These are phyloP conservation scores for Symbiodinium pilosum DNA, from an alignment of 73 alveolate species.

Conservation along the genomic window DNA sequence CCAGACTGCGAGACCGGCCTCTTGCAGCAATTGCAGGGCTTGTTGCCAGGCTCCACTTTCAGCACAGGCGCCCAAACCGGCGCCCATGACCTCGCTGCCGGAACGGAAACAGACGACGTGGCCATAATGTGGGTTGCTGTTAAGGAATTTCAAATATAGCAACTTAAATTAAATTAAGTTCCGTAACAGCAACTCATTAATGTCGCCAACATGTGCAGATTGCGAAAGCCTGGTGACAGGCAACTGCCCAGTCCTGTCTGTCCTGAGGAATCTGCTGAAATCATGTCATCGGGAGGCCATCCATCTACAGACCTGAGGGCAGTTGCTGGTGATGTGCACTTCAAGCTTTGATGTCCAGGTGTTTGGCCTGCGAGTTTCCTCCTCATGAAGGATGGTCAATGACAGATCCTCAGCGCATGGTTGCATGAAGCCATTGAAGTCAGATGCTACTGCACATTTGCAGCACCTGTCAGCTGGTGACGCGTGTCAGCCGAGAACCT, in stretches of 20 bases:
- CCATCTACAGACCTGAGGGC: neutral
- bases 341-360: neutral
- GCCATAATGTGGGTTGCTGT: too few species aligned
- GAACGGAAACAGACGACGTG: neutral
- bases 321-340: too few species aligned
- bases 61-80: conserved; percentile 66
- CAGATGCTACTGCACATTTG: too few species aligned
- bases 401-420: conserved; percentile 39
- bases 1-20: conserved; percentile 22
- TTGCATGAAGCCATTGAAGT: too few species aligned
- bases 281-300: neutral
- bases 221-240: neutral
- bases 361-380: neutral
- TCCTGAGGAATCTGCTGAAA: neutral
- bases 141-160: too few species aligned
- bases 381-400: neutral
- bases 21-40: neutral
- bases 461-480: neutral
- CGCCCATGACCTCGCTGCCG: conserved; percentile 21
- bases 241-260: neutral
- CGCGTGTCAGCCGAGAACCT: neutral
- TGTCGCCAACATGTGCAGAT: too few species aligned
- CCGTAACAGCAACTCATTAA: too few species aligned
- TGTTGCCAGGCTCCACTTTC: conserved; percentile 30
- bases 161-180: too few species aligned